Base-by-base conservation (phyloP, 2,329 filamentous ascomycete genomes). In the Arthrobotrys sphaeroides region DNA sequence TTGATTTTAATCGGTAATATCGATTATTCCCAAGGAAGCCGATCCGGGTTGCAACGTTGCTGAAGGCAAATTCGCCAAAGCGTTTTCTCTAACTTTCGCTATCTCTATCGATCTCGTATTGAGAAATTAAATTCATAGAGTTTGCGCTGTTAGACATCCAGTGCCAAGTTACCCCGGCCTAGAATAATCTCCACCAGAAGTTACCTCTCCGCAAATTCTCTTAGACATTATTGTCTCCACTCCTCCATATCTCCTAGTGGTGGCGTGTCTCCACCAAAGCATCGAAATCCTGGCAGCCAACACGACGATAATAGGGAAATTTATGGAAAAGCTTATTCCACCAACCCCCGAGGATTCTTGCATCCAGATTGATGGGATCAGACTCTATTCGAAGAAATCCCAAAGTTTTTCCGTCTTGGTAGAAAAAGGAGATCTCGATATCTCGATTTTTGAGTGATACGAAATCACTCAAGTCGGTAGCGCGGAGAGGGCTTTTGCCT, bases 321-420 rank as follows among this genome's bases (percentile, higher is more conserved):
- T 40, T 42, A 26, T 60, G 24, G 59, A 20, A 49, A 69, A 69
- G 65, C 65, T 69, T 69, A 59, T 47, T 47, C 51, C 26, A 68
- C 28, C 53, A 69, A 69, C 43, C 65, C 65, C 6, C 42, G 22
- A 61, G 53, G 53, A 20, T 69, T 42, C 65, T 65, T 55, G 65
- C 65, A 61, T 55, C 20, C 51, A 18, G 51, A 38, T n/a, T n/a
- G 31, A 55, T 55, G 31, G 51, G 18, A 55, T 55, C 38, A 16
- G 28, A 18, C 24, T 22, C n/a, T 38, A 16, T 38, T 55, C 51
- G 31, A 55, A 24, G 5, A 2, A 24, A 2, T n/a, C 47, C 24
- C 18, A 53, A 40, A 22, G 7, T 55, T 24, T n/a, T 38, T 9
- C 51, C 26, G 26, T 36, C 47, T 13, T 20, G 18, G 45, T 12